Conservation (phyloP, 805 yeast species). For the Pichia kluyveri region DNA sequence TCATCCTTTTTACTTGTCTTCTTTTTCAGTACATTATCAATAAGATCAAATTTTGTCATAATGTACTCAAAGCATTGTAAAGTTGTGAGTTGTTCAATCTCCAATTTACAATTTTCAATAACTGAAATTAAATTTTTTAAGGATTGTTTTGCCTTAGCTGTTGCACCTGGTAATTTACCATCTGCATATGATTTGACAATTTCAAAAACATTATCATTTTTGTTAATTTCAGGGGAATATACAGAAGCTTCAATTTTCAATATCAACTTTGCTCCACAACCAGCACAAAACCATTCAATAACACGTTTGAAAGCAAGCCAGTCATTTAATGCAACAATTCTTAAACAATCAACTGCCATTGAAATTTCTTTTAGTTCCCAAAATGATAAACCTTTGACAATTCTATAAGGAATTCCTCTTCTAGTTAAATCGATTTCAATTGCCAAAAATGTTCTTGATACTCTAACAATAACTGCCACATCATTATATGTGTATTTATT, state of each 20-base stretch:
- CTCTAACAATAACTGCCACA: conserved; percentile 64
- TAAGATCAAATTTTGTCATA: conserved; percentile 13
- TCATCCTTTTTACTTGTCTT: conserved; percentile 14
- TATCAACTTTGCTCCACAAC: conserved; percentile 51
- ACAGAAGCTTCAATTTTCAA: conserved; percentile 13
- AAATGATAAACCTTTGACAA: conserved; percentile 68
- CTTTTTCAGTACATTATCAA: conserved; percentile 12
- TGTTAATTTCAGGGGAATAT: background rate
- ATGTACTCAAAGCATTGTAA: conserved; percentile 16
- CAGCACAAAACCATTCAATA: conserved; percentile 52
- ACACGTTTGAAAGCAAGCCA: conserved; percentile 49
- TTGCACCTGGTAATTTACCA: conserved; percentile 11
- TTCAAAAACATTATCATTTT: conserved; percentile 3
- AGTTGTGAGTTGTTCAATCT: conserved; percentile 6
- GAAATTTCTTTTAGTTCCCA: conserved; percentile 71
- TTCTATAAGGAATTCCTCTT: conserved; percentile 50
- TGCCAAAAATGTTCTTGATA: conserved; percentile 46
- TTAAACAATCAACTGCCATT: conserved; percentile 52
- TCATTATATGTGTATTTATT: conserved; percentile 43
- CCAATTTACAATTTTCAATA: conserved; percentile 16
- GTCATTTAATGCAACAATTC: conserved; percentile 57
- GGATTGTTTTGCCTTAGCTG: conserved; percentile 14
- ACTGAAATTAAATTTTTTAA: conserved; percentile 23
- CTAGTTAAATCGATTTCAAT: conserved; percentile 57
- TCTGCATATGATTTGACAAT: conserved; percentile 9